Evolutionary conservation across 1,139 yeast species (phyloP), one percentile per base, ranked within the genome.

Genomic region (Meyerozyma carpophila): DNA sequence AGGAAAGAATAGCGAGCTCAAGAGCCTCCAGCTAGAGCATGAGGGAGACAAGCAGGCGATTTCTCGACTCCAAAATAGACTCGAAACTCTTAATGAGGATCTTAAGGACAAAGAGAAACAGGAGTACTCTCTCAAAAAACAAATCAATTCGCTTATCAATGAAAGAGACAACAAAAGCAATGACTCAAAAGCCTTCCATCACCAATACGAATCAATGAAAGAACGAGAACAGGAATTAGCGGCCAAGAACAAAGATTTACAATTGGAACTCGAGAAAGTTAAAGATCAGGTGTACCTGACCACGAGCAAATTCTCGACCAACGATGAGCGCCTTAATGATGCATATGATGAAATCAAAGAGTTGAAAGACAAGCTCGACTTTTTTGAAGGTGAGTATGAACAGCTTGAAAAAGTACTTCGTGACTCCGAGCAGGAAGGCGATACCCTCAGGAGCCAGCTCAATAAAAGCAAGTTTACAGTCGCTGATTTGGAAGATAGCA

Each of bases 361-460:
- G 28, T 49, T 63, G 28, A 48, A 53, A 9, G 63, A 63, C 24
- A 59, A 57, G 31, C 50, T 65, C 8, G 48, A 50, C 8, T 62
- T 51, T 44, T 64, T 61, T 43, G 70, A 65, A 42, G 47, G 49
- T 9, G 69, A 65, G 43, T 63, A 61, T 43, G 59, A 50, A 11
- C 46, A 38, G 32, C 50, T 47, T 20, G 64, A 62, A 41, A 56
- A 53, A 8, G 57, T 57, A 1, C 48, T 52, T 32, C 52, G 53
- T 32, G 45, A 42, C 28, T 46, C 50, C 2, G 55, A 49, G 32
- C 41, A 54, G 1, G 61, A 61, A 11, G 41, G 45, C 8, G 53
- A 47, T 13, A 28, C 27, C 16, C 28, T 49, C 18, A 43, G 40
- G 39, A 13, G 38, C 3, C 43, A 47, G 26, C 20, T 26, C 3